Evolutionary conservation across 2,329 filamentous ascomycete species (phyloP), one percentile per base, ranked within the genome.

Genomic region (Venturia carpophila): DNA sequence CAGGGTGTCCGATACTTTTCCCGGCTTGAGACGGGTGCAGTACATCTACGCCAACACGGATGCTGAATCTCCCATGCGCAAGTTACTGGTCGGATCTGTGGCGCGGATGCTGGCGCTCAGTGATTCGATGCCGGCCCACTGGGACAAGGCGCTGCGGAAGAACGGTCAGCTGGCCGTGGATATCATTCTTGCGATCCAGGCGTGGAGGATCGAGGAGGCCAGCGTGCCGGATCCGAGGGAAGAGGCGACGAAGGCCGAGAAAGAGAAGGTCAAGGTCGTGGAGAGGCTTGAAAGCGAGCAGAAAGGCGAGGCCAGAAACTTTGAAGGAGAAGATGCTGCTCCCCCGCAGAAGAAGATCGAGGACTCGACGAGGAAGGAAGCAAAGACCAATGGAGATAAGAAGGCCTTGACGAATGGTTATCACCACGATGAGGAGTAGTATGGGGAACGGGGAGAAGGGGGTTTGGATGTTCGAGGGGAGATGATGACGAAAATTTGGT

Each of bases 91-190:
- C 61, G 74, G 76, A 55, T 75, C 75, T 39, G 76, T 83, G 1
- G 81, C 82, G 45, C 72, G 82, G 61, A 78, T 82, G 71, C 73
- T 84, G 68, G 79, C 81, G 2, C 73, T 81, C 1, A 63, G 34
- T 21, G 78, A 82, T 64, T 75, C 79, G 27, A 80, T 84, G 49
- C 82, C 82, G 0, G 68, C 72, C 43, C 80, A 83, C 69, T 84
- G 82, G 82, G 81, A 82, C 69, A 80, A 79, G 70, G 82, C 82
- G 7, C 72, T 84, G 62, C 74, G 78, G 70, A 80, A 80, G 73
- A 83, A 84, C 68, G 82, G 82, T 0, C 79, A 83, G 69, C 71
- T 84, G 63, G 81, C 81, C 1, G 82, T 84, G 52, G 82, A 84
- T 68, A 79, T 84, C 65, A 82, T 84, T 68, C 72, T 77, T 41